A percentile compares a stretch with the other conserved stretches of the same genome.
phyloP scores from a whole-genome alignment of 2,329 filamentous ascomycete species.

The Apiospora koreana region DNA sequence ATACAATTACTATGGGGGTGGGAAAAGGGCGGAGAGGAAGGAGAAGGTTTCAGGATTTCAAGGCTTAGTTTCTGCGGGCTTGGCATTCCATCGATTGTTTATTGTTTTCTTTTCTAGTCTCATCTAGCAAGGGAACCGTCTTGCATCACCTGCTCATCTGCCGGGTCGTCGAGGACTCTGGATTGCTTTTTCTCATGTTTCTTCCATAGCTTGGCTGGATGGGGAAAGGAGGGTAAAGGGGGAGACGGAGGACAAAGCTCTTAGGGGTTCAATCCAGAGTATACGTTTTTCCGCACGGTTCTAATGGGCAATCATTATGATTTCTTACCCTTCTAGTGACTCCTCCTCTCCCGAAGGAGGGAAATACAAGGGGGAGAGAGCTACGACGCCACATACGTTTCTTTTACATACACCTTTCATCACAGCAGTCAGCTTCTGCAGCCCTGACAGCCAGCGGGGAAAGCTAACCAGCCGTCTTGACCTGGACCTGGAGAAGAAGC shows the following conservation, averaged over 20 bases:
- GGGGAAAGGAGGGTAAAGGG: background rate
- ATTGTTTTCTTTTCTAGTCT: background rate
- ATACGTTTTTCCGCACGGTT: background rate
- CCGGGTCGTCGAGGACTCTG: background rate
- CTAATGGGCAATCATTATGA: too few relatives aligned
- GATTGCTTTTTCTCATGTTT: background rate
- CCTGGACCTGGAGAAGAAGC: background rate
- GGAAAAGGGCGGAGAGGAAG: background rate
- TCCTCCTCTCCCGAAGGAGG: background rate
- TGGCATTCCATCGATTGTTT: background rate
- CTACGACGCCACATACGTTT: constrained; percentile 1
- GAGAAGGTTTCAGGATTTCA: background rate
- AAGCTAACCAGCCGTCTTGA: background rate
- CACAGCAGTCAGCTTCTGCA: background rate
- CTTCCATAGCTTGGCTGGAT: background rate
- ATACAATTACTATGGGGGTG: background rate
- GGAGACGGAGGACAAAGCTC: background rate
- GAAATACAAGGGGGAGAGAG: background rate
- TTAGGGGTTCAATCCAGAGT: background rate
- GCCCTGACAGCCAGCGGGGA: background rate
- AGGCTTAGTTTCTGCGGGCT: background rate
- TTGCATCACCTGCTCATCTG: background rate
- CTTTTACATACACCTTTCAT: background rate
- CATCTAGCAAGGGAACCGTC: background rate
- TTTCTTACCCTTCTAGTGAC: background rate